These are phyloP conservation scores for Ceratocystis cacaofunesta DNA, from an alignment of 2,329 filamentous ascomycete species.

Conservation along the genomic window DNA sequence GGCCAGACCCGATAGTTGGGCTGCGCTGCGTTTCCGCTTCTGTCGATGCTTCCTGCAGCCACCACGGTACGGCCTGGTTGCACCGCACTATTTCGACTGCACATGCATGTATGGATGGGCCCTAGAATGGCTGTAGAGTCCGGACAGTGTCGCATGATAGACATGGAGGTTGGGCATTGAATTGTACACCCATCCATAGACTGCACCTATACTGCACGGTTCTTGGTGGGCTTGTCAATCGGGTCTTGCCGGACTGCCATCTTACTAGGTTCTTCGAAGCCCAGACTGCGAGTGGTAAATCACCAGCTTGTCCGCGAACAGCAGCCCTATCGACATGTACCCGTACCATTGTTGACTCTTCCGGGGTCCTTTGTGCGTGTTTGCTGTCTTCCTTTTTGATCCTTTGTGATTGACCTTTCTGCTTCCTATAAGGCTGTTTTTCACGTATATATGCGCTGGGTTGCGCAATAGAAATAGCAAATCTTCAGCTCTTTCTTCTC, in stretches of 20 bases:
- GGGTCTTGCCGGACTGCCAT: too few relatives aligned
- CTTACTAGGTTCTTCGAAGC: too few relatives aligned
- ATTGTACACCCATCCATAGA: too few relatives aligned
- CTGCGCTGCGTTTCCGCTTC: too few relatives aligned
- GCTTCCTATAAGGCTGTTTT: background rate
- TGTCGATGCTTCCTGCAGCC: too few relatives aligned
- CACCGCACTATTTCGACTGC: too few relatives aligned
- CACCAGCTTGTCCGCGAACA: background rate
- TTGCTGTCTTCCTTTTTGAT: background rate
- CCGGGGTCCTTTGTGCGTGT: background rate
- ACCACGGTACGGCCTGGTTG: too few relatives aligned
- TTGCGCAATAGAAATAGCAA: background rate
- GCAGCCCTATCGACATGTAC: background rate
- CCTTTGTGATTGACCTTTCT: background rate
- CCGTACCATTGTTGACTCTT: background rate
- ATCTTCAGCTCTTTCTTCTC: too few relatives aligned
- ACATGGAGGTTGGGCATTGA: background rate
- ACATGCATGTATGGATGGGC: background rate
- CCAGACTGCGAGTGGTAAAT: background rate
- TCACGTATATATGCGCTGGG: background rate
- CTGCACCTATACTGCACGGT: too few relatives aligned
- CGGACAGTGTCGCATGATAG: background rate
- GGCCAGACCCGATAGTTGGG: background rate
- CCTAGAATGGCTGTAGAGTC: background rate
- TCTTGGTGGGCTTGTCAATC: background rate